Evolutionary conservation across 352 stramenopile species (phyloP), one percentile per base, ranked within the genome.

Genomic region (Phytopythium vexans): DNA sequence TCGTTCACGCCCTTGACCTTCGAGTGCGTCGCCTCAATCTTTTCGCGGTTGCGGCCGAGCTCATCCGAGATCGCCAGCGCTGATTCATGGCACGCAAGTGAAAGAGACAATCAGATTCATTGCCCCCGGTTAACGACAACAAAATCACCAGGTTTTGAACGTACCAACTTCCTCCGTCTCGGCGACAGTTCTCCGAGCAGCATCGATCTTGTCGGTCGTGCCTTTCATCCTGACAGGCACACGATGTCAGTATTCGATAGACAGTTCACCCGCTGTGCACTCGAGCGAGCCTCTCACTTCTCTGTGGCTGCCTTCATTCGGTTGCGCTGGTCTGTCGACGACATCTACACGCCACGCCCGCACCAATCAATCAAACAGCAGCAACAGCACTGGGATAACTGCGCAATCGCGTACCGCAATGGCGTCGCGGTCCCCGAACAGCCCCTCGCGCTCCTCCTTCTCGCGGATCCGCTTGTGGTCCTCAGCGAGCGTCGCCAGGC

Each of bases 1-100:
- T 94, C 82, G 49, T 92, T 93, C 15, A 94, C 82, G 32, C 62
- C 72, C 50, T 93, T 93, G 54, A 94, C 81, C 58, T 94, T 94
- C 43, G 72, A 58, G 52, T 93, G 81, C 41, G 85, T 87, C 36
- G 85, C 70, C 55, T 93, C 56, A 51, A 94, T 92, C 61, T 94
- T 94, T 43, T 94, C 85, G 21, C 85, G 82, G 56, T 94, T 94
- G 56, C 85, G 74, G 1, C 75, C 72, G 15, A 94, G 72, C 54
- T 94, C 85, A 12, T 93, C 81, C 27, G 82, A 84, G 64, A 94
- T 94, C 12, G 73, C 77, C 42, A 94, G 65, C 10, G 82, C 85
- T 86, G 49, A 9, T 3, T 21, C 36, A 37, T 62, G 12, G 11
- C 56, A 36, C 9, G 47, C 9, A 49, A 8, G 8, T 12, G 46